Evolutionary conservation across 164 flowering plant genomes (phyloP).

Genomic region (Stephania japonica): DNA sequence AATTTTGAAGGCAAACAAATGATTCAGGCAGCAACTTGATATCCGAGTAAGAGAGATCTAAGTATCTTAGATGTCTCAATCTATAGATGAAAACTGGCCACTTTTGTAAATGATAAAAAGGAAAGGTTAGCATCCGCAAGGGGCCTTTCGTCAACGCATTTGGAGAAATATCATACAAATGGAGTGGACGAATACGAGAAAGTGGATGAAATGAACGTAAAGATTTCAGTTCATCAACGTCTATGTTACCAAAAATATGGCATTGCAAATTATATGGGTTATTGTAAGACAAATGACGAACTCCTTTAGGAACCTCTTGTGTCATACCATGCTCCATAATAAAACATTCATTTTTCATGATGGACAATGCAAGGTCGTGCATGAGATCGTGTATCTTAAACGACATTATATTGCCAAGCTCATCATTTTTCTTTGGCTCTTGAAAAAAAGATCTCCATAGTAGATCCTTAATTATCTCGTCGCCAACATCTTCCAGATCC

Average conservation of each 20-base stretch:
- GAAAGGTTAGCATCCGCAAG: not conserved
- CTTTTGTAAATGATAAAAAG: not conserved
- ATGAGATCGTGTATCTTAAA: constrained; percentile 6
- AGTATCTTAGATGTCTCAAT: not conserved
- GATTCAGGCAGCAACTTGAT: no score
- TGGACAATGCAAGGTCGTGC: not conserved
- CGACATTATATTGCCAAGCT: not conserved
- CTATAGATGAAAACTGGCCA: not conserved
- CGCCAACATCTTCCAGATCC: not conserved
- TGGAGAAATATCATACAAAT: not conserved
- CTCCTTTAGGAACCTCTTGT: not conserved
- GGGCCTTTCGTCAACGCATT: not conserved
- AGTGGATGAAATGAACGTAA: not conserved
- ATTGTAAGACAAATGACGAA: not conserved
- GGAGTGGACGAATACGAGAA: not conserved
- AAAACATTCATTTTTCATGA: not conserved
- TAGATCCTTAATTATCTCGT: not conserved
- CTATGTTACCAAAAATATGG: not conserved
- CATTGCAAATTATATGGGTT: not conserved
- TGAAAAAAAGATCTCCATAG: constrained; percentile 6
- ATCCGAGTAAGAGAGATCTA: not conserved
- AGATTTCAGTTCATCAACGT: no score
- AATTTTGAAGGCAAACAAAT: not conserved
- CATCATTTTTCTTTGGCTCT: not conserved
- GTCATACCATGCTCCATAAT: not conserved